Conservation (phyloP, 768 basidiomycete species). For the Boletus patriciae region DNA sequence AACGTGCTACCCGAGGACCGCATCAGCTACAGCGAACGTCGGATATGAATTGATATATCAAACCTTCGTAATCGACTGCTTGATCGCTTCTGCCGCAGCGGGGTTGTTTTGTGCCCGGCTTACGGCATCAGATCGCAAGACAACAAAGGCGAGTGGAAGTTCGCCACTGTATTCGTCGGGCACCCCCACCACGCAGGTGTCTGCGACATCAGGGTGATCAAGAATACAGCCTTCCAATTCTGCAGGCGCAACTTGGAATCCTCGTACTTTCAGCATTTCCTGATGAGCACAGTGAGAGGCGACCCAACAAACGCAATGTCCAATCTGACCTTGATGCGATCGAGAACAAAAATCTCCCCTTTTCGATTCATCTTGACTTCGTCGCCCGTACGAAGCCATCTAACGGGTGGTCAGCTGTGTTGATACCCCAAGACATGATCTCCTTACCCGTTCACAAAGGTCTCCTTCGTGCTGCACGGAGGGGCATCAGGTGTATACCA, state of each 20-base stretch:
- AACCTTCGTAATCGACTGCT: conserved; percentile 57
- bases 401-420: conserved; percentile 19
- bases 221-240: conserved; percentile 68
- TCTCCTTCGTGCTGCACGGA: conserved; percentile 54
- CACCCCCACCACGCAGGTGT: conserved; percentile 64
- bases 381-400: conserved; percentile 71
- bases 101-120: conserved; percentile 34
- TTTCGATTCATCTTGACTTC: conserved; percentile 64
- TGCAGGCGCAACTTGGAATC: conserved; percentile 60
- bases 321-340: conserved; percentile 63
- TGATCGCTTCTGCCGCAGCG: conserved; percentile 36
- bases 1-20: conserved; percentile 46
- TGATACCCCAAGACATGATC: neutral
- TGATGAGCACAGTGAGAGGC: conserved; percentile 21
- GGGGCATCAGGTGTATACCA: conserved; percentile 6
- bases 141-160: conserved; percentile 69
- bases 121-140: conserved; percentile 43
- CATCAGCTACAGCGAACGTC: neutral
- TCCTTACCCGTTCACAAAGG: conserved; percentile 50
- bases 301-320: neutral
- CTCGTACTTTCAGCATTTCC: conserved; percentile 73
- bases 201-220: conserved; percentile 57
- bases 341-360: conserved; percentile 66
- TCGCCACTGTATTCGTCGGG: conserved; percentile 77
- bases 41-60: neutral